A percentile compares a stretch with the other conserved stretches of the same genome.
phyloP scores from a whole-genome alignment of 1,284 basidiomycete genomes.

The Boletellus sp. region DNA sequence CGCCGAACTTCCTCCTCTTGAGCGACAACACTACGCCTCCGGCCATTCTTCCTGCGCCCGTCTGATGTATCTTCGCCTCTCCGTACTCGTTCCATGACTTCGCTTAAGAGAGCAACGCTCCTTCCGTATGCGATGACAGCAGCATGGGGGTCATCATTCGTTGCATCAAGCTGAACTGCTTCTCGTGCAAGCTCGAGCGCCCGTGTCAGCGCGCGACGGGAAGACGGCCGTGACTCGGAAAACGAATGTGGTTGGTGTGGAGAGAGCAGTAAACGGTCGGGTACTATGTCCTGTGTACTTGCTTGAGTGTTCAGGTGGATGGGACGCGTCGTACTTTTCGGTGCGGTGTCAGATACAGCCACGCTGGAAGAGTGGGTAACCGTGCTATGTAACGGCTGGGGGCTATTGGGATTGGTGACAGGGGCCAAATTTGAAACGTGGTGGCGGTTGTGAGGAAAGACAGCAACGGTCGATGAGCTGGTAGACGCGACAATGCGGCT shows the following conservation, averaged over 20 bases:
- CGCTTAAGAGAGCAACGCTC: conserved; percentile 76
- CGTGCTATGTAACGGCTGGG: conserved; percentile 26
- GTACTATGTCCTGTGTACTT: conserved; percentile 37
- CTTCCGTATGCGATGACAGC: conserved; percentile 78
- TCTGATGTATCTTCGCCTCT: conserved; percentile 76
- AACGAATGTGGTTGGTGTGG: conserved; percentile 37
- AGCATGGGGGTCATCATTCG: conserved; percentile 76
- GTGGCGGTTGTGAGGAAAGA: conserved; percentile 53
- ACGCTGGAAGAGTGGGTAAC: conserved; percentile 33
- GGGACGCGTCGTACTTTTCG: conserved; percentile 45
- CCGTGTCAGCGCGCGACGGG: conserved; percentile 70
- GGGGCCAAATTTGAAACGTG: conserved; percentile 40
- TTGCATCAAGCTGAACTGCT: conserved; percentile 76
- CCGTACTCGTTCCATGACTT: conserved; percentile 83
- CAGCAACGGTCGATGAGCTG: conserved; percentile 53
- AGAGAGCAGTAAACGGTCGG: conserved; percentile 44
- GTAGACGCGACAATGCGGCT: conserved; percentile 51
- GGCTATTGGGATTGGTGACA: conserved; percentile 23
- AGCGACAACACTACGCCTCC: conserved; percentile 73
- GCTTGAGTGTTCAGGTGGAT: conserved; percentile 36
- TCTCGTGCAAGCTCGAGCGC: conserved; percentile 81
- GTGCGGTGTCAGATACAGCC: conserved; percentile 52
- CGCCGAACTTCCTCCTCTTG: conserved; percentile 81
- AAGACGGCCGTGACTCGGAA: conserved; percentile 55
- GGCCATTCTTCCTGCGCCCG: conserved; percentile 50